Base-by-base conservation (phyloP, 1,284 basidiomycete genomes). In the Cryptococcus sp. region DNA sequence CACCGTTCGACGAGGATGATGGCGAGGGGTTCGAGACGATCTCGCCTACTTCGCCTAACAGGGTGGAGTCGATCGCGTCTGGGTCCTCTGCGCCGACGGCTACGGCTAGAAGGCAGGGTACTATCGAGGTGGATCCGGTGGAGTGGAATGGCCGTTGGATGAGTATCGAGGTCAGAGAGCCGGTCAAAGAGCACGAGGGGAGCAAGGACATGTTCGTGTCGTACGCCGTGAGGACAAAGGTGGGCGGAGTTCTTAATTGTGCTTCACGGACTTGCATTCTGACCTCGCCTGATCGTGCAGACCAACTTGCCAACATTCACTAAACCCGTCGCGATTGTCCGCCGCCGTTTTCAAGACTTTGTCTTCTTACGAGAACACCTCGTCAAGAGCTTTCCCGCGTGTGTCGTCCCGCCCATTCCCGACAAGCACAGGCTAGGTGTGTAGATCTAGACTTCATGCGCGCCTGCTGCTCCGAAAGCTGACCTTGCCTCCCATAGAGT, bases 161-260 rank as follows among this genome's bases (percentile, higher is more conserved):
- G 72, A 83, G 88, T 49, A 89, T 93, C 16, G 83, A 85, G 55
- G 91, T 99, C 61, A 86, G 87, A 71, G 94, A 98, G 73, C 93
- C 94, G 23, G 86, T 93, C 62, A 97, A 96, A 78, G 95, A 98
- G 80, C 85, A 96, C 50, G 89, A 93, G 62, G 93, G 94, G 67
- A 94, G 92, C 47, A 96, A 95, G 81, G 94, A 98, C 76, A 88
- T 91, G 59, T 98, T 93, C 79, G 92, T 98, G 55, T 93, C 91
- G 47, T 99, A 98, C 78, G 83, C 93, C 45, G 91, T 99, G 42
- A 84, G 87, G 27, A 92, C 91, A 46, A 88, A 91, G 85, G 93
- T 94, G 70, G 64, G 82, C 69, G 25, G 22, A 41, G n/a, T 17
- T 50, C 53, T 42, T 20, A 35, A 1, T 27, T 40, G 31, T 22